Evolutionary conservation across 1,139 yeast genomes (phyloP), one percentile per base, ranked within the genome.

Genomic region (Waltiozyma sp.): DNA sequence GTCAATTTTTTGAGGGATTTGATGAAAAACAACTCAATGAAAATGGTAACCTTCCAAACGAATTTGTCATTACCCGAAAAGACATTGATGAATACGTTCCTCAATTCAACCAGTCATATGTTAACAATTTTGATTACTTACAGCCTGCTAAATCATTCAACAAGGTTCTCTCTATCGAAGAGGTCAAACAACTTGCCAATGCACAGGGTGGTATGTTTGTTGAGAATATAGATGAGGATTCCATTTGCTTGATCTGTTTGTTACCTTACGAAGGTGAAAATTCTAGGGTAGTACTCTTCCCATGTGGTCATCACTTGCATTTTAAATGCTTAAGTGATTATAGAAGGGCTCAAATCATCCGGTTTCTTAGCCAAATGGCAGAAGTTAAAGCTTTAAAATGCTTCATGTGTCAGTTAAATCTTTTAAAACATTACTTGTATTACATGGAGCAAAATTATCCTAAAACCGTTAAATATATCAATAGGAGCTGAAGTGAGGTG

Each of bases 381-480:
- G 35, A 37, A 7, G 19, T 21, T 21, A 35, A 18, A 9, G 38
- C 38, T 23, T 38, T 43, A 33, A 41, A 39, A 18, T 49, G 52
- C 37, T 31, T 45, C 4, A 5, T 45, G 26, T 49, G 50, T 21
- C 45, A 42, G 19, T 28, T 47, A 43, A 34, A 34, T 19, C 21
- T 43, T 2, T 14, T 41, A 28, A 40, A 38, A n/a, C 47, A 43
- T 13, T 47, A 39, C 28, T 19, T 45, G 28, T 47, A 24, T 33
- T 47, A 42, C 24, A 42, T 33, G 28, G 40, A 39, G 37, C 19
- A 34, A 34, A 13, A 15, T 10, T 31, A 31, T 31, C 34, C 34
- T 28, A 4, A 19, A 26, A n/a, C 18, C 4, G 18, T n/a, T 10
- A 31, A n/a, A n/a, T 31, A 10, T n/a, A 18, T 31, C 18, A 31